phyloP scores from a whole-genome alignment of 2,329 filamentous ascomycete species.

The Fusarium vanettenii region DNA sequence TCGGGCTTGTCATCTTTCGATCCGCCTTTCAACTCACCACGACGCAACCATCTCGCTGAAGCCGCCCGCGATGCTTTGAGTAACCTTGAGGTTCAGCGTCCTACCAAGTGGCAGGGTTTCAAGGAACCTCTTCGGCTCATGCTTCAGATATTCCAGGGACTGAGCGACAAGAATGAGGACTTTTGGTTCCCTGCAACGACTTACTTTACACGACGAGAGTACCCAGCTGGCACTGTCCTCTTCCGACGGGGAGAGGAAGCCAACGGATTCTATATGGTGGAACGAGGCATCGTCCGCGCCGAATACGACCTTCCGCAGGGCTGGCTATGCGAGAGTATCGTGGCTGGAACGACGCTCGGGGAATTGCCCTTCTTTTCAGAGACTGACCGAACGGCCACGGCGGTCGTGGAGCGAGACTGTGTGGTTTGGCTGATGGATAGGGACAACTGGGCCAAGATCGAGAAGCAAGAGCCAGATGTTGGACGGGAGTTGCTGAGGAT shows the following conservation, averaged over 20 bases:
- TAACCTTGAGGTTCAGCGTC: slow-evolving; percentile 69
- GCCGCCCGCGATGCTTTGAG: slow-evolving; percentile 82
- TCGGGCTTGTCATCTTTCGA: slow-evolving; percentile 51
- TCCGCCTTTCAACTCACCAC: slow-evolving; percentile 78
- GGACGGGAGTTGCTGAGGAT: slow-evolving; percentile 87
- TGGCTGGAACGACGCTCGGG: slow-evolving; percentile 93
- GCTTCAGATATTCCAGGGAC: slow-evolving; percentile 92
- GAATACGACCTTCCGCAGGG: slow-evolving; percentile 95
- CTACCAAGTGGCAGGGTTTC: slow-evolving; percentile 83
- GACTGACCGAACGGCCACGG: slow-evolving; percentile 87
- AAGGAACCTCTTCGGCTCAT: slow-evolving; percentile 92
- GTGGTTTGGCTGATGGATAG: slow-evolving; percentile 84
- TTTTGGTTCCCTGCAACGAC: slow-evolving; percentile 88
- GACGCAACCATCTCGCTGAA: slow-evolving; percentile 79
- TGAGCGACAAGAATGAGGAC: slow-evolving; percentile 88
- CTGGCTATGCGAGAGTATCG: slow-evolving; percentile 88
- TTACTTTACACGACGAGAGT: slow-evolving; percentile 80
- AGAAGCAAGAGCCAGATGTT: slow-evolving; percentile 78
- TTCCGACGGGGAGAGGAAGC: slow-evolving; percentile 83
- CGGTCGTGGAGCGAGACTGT: slow-evolving; percentile 83
- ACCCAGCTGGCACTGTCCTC: slow-evolving; percentile 75
- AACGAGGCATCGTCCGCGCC: slow-evolving; percentile 87
- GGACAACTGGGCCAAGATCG: slow-evolving; percentile 78
- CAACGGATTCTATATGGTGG: slow-evolving; percentile 89
- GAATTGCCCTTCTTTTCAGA: slow-evolving; percentile 97